Base-by-base conservation (phyloP, 352 stramenopile species). In the Globisporangium irregulare region DNA sequence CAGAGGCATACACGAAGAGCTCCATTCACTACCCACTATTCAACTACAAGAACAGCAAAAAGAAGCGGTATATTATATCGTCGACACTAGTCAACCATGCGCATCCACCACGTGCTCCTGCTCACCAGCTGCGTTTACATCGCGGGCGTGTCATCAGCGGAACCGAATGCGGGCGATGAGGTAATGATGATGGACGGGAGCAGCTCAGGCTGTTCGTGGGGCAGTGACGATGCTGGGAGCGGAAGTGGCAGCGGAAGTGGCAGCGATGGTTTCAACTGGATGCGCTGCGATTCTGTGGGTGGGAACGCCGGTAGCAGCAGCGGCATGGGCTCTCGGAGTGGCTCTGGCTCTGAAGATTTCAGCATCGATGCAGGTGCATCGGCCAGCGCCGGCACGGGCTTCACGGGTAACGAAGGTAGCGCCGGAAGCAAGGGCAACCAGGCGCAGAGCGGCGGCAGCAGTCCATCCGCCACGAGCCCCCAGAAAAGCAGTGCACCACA, bases 291-390 rank as follows among this genome's bases (percentile, higher is more conserved):
- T 12, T 43, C 50, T 29, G 2, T 10, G 22, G 3, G 7, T 43
- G 55, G 9, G 18, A 60, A 34, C 18, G 12, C 12, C 2, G 41
- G 41, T n/a, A 50, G 41, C 15, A n/a, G 41, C 41, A 2, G 15
- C 12, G 12, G 38, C 38, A 18, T 46, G 41, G 41, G 41, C 41
- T 50, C 41, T 50, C 41, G 41, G 41, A 50, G 41, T 9, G 38
- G 38, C 38, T 59, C 54, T 3, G 55, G 55, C 55, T 59, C 53
- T 8, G n/a, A n/a, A 3, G 55, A 60, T 25, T 60, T 25, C 27
- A 12, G 1, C 55, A 60, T 60, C 7, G 55, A 60, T 2, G 27
- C 55, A 59, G 55, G 27, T 15, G 27, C 22, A 20, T 20, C 15
- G 5, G 41, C 15, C 2, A 43, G 36, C 32, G 36, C 12, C 10